A percentile compares a stretch with the other conserved stretches of the same genome.
phyloP scores from a whole-genome alignment of 2,329 filamentous ascomycete species.

The Talaromyces sp. region DNA sequence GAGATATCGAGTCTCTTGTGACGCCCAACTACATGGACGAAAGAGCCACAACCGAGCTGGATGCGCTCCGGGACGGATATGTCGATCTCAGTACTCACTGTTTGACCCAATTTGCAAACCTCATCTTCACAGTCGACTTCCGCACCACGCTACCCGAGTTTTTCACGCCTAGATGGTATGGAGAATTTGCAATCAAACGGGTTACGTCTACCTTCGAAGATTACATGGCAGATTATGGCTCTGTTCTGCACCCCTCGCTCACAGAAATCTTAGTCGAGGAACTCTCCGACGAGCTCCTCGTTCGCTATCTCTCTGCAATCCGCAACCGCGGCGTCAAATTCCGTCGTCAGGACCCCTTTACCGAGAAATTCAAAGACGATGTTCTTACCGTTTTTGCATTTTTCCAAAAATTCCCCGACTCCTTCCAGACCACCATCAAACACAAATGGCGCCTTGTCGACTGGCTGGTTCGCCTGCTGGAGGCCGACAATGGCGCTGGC shows the following conservation, averaged over 20 bases:
- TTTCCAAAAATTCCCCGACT: constrained; percentile 68
- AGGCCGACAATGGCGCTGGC: constrained; percentile 64
- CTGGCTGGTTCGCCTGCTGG: constrained; percentile 73
- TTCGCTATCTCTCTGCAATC: constrained; percentile 76
- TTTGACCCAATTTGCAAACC: constrained; percentile 76
- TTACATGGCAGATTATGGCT: constrained; percentile 82
- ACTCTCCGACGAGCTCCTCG: constrained; percentile 83
- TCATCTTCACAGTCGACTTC: constrained; percentile 92
- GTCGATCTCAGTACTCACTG: constrained; percentile 93
- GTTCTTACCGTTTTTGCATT: constrained; percentile 86
- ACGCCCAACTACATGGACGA: constrained; percentile 72
- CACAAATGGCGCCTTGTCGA: constrained; percentile 90
- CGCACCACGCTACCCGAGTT: constrained; percentile 75
- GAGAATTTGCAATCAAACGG: constrained; percentile 78
- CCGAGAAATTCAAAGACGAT: constrained; percentile 91
- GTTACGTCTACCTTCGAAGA: constrained; percentile 95
- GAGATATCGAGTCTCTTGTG: constrained; percentile 76
- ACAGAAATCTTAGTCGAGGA: constrained; percentile 91
- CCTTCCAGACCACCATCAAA: constrained; percentile 71
- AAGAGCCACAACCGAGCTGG: constrained; percentile 67
- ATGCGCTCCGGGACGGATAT: constrained; percentile 78
- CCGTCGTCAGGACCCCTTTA: constrained; percentile 78
- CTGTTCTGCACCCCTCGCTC: constrained; percentile 78
- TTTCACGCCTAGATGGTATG: constrained; percentile 89
- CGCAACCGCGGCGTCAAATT: constrained; percentile 90